Evolutionary conservation across 805 yeast species (phyloP), one percentile per base, ranked within the genome.

Genomic region (Candida corydali): DNA sequence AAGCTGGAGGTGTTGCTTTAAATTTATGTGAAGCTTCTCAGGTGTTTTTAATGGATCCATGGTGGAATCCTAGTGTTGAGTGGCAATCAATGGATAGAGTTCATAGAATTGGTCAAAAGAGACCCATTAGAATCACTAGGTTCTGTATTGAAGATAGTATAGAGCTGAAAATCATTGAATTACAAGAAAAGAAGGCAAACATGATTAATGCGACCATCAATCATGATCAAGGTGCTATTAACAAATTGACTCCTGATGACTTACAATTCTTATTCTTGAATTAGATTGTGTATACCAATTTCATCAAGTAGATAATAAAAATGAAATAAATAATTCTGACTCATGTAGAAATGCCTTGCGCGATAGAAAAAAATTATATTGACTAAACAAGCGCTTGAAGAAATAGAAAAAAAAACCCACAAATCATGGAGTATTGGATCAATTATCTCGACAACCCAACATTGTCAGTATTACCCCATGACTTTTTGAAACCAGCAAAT

Each of bases 51-150:
- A 70, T 93, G 69, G 99, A 93, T 52, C 98, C 98, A 24, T 93
- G 98, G 98, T 93, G 98, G 98, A 94, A 93, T 56, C 98, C 98
- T 1, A 84, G 95, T 47, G 93, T 91, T 6, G 98, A 93, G 58
- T 93, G 97, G 88, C 99, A 93, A 59, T 82, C 94, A 34, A 96
- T 95, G 61, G 99, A 93, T 60, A 79, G 99, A 64, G 97, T 93
- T 16, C 98, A 93, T 61, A 78, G 99, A 63, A 93, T 93, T 44
- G 97, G 98, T 5, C 99, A 93, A 58, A 85, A 76, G 50, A 65
- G 99, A 46, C 98, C 99, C 0, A 96, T 93, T 8, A 76, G 86
- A 44, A 87, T 93, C 46, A 88, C 96, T 7, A 74, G 97, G 32
- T 79, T 93, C 53, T 87, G 95, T 47, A 91, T 93, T 35, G 98